A percentile compares a stretch with the other conserved stretches of the same genome.
Conservation (phyloP, 768 basidiomycete genomes). For the Termitomyces sp. region DNA sequence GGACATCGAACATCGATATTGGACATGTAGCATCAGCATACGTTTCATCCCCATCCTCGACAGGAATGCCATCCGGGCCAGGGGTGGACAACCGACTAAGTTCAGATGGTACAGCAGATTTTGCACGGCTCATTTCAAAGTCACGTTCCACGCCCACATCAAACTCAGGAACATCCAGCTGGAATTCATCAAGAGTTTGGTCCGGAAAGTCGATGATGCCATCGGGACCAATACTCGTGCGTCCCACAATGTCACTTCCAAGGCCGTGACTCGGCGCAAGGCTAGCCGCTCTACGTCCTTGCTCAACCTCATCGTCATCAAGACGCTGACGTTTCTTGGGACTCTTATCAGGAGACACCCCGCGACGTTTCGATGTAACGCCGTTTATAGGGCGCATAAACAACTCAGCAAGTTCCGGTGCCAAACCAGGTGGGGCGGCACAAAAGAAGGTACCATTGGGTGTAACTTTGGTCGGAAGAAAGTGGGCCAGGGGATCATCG, state of each 20-base stretch:
- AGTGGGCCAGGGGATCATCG: constrained; percentile 78
- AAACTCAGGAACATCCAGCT: constrained; percentile 60
- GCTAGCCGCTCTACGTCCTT: constrained; percentile 63
- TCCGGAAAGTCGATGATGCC: constrained; percentile 61
- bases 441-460: constrained; percentile 72
- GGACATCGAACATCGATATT: constrained; percentile 75
- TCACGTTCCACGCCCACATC: constrained; percentile 32
- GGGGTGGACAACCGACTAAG: constrained; percentile 67
- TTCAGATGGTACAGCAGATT: constrained; percentile 50
- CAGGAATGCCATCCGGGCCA: constrained; percentile 43
- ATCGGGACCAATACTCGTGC: constrained; percentile 51
- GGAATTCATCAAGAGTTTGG: constrained; percentile 58
- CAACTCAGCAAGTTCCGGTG: constrained; percentile 75
- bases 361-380: constrained; percentile 54
- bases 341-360: constrained; percentile 49
- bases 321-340: constrained; percentile 59
- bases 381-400: constrained; percentile 74
- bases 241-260: constrained; percentile 51
- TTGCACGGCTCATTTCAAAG: constrained; percentile 33
- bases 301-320: constrained; percentile 63
- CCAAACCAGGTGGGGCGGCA: constrained; percentile 80
- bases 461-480: constrained; percentile 77
- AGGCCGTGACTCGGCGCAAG: constrained; percentile 55
- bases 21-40: constrained; percentile 72
- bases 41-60: constrained; percentile 56